Conservation (phyloP, 257 asterid genomes). For the Rehmannia glutinosa region DNA sequence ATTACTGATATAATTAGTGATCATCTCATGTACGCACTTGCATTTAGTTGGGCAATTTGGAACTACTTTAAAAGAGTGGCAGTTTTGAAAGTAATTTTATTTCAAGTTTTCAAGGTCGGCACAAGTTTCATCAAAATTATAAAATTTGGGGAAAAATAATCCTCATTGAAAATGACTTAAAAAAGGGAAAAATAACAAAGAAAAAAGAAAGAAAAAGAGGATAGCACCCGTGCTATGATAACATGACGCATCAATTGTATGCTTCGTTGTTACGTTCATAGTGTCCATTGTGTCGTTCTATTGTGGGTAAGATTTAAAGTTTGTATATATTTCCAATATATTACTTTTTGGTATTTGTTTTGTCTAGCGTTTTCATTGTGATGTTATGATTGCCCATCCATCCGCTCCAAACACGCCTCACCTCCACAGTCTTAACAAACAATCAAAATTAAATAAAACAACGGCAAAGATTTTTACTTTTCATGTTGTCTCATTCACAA, state of each 20-base stretch:
- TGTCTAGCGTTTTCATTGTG: too few relatives aligned
- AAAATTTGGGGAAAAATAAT: not conserved
- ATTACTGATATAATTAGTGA: too few relatives aligned
- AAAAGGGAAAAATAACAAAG: too few relatives aligned
- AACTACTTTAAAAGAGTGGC: not conserved
- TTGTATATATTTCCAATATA: too few relatives aligned
- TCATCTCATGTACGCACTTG: not conserved
- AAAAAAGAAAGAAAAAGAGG: not conserved
- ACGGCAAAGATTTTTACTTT: too few relatives aligned
- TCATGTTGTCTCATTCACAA: too few relatives aligned
- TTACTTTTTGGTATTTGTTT: too few relatives aligned
- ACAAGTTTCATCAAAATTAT: not conserved
- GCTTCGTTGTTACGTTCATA: constrained; percentile 17
- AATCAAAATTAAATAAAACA: too few relatives aligned
- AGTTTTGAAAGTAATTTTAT: not conserved
- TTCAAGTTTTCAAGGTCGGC: constrained; percentile 9
- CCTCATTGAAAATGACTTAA: constrained; percentile 1
- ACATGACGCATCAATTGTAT: constrained; percentile 4
- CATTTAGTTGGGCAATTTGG: not conserved
- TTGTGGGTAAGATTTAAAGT: too few relatives aligned
- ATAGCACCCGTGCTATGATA: constrained; percentile 22
- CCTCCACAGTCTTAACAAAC: too few relatives aligned
- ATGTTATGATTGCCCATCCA: too few relatives aligned
- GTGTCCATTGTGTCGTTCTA: not conserved
- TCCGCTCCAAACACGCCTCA: too few relatives aligned